Evolutionary conservation across 192 early-diverging fungal genomes (phyloP).

Genomic region (Powellomyces hirtus): DNA sequence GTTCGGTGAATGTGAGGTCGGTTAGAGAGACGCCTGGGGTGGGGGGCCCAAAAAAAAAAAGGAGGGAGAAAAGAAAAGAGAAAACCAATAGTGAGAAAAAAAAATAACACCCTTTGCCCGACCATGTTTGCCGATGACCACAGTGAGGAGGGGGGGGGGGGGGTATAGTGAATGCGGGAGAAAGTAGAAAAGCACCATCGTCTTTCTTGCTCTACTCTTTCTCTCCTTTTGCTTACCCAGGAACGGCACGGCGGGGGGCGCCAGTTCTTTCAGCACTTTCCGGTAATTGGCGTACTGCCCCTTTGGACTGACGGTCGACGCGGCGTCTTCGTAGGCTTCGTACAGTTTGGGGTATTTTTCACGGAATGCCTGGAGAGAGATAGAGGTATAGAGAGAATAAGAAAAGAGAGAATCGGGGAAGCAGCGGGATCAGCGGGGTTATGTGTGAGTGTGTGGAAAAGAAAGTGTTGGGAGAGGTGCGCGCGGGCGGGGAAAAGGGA

Average conservation of each 20-base stretch:
- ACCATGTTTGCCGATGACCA: too few relatives aligned
- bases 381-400: background rate
- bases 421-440: background rate
- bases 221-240: too few relatives aligned
- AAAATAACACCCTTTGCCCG: too few relatives aligned
- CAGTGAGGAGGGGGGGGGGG: too few relatives aligned
- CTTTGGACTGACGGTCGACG: conserved; percentile 48
- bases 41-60: too few relatives aligned
- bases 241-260: conserved; percentile 51
- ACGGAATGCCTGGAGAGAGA: conserved; percentile 22
- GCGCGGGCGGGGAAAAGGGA: too few relatives aligned
- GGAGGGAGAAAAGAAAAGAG: too few relatives aligned
- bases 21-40: conserved; percentile 58
- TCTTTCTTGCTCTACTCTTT: too few relatives aligned
- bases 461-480: too few relatives aligned
- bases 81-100: too few relatives aligned
- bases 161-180: background rate
- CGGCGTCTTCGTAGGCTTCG: conserved; percentile 42
- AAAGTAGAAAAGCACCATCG: too few relatives aligned
- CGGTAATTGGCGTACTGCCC: conserved; percentile 59
- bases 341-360: conserved; percentile 41
- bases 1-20: conserved; percentile 55
- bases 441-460: background rate
- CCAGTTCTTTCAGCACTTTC: conserved; percentile 50
- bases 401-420: background rate